phyloP scores from a whole-genome alignment of 1,284 basidiomycete genomes.

The Cutaneotrichosporon curvatum region DNA sequence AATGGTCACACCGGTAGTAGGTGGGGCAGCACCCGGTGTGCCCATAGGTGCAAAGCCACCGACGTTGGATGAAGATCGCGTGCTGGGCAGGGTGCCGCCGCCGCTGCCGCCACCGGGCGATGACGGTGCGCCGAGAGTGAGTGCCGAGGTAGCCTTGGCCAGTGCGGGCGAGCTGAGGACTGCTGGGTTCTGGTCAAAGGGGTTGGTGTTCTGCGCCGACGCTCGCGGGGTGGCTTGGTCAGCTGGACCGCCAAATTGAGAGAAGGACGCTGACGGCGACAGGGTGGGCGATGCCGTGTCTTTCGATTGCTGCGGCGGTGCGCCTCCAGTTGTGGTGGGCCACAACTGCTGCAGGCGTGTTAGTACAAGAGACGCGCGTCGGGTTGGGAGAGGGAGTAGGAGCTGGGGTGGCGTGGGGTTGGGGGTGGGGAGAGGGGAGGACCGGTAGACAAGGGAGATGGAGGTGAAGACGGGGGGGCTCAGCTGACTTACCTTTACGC shows the following conservation, averaged over 20 bases:
- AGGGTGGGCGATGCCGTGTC: slow-evolving; percentile 21
- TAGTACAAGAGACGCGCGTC: no score
- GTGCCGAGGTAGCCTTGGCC: slow-evolving; percentile 41
- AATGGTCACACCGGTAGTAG: slow-evolving; percentile 43
- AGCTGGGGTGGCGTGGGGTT: neutral
- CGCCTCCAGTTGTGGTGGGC: slow-evolving; percentile 29
- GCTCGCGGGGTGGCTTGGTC: slow-evolving; percentile 69
- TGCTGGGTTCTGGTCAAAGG: slow-evolving; percentile 54
- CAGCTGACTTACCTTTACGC: slow-evolving; percentile 37
- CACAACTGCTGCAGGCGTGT: slow-evolving; percentile 32
- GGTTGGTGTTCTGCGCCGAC: slow-evolving; percentile 55
- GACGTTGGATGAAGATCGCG: slow-evolving; percentile 38
- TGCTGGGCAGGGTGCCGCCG: slow-evolving; percentile 29
- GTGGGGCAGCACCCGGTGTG: slow-evolving; percentile 34
- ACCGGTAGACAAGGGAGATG: neutral
- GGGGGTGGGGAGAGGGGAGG: slow-evolving; percentile 7
- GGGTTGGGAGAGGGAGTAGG: neutral
- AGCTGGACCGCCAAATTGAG: slow-evolving; percentile 45
- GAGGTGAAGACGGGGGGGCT: neutral
- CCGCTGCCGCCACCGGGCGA: slow-evolving; percentile 10
- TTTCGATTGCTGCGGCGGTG: slow-evolving; percentile 11
- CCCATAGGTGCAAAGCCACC: slow-evolving; percentile 36
- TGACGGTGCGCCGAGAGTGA: slow-evolving; percentile 36
- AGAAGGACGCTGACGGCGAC: slow-evolving; percentile 37
- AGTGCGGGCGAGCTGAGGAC: slow-evolving; percentile 25